Evolutionary conservation across 495 filamentous ascomycete genomes (phyloP).

Genomic region (Opeltia flavorubescens): DNA sequence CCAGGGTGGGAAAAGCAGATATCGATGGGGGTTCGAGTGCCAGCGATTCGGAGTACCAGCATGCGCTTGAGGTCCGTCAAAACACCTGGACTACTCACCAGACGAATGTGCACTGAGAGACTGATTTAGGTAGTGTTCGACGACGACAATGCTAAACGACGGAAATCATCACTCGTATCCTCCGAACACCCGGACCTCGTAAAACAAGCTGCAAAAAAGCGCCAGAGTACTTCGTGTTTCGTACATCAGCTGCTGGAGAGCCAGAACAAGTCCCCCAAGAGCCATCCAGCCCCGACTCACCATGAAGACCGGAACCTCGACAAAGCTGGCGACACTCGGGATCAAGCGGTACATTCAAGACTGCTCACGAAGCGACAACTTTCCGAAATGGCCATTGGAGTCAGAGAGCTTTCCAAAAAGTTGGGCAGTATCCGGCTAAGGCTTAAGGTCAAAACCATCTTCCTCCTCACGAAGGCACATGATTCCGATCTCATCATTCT

Average conservation of each 20-base stretch:
- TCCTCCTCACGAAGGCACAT: slow-evolving; percentile 78
- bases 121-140: slow-evolving; percentile 58
- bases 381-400: slow-evolving; percentile 90
- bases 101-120: slow-evolving; percentile 5
- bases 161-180: slow-evolving; percentile 73
- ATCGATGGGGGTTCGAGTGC: slow-evolving; percentile 20
- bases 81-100: not conserved
- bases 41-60: slow-evolving; percentile 31
- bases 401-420: slow-evolving; percentile 77
- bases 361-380: slow-evolving; percentile 86
- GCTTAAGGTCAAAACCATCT: slow-evolving; percentile 67
- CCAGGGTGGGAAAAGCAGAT: slow-evolving; percentile 7
- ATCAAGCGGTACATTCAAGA: slow-evolving; percentile 35
- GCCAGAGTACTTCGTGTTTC: slow-evolving; percentile 56
- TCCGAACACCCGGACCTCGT: slow-evolving; percentile 31
- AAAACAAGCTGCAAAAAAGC: slow-evolving; percentile 24
- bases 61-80: slow-evolving; percentile 32
- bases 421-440: slow-evolving; percentile 65
- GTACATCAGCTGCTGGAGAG: slow-evolving; percentile 68
- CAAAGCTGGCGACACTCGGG: slow-evolving; percentile 14
- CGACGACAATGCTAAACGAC: slow-evolving; percentile 53
- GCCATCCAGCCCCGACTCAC: slow-evolving; percentile 4
- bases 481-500: slow-evolving; percentile 69
- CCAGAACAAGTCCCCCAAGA: slow-evolving; percentile 23
- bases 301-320: slow-evolving; percentile 24